Percentiles rank a stretch among this genome's conserved stretches.
Conservation (phyloP, 495 filamentous ascomycete species). For the Barbatosphaeria neglecta region DNA sequence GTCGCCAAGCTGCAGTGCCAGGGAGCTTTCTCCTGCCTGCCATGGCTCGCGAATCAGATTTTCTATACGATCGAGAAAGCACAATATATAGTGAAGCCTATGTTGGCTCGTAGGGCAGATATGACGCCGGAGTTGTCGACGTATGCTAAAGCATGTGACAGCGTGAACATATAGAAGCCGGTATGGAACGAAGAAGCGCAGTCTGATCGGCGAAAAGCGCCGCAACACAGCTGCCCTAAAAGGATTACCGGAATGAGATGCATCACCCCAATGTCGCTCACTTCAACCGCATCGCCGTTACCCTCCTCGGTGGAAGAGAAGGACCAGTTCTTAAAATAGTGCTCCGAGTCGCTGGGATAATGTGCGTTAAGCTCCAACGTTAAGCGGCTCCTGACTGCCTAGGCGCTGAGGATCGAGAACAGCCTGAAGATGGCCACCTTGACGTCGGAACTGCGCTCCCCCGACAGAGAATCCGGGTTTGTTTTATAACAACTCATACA, state of each 20-base stretch:
- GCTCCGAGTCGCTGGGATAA: conserved; percentile 12
- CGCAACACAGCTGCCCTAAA: not conserved
- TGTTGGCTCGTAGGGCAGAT: not conserved
- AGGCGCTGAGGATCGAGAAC: conserved; percentile 10
- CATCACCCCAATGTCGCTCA: too few relatives aligned
- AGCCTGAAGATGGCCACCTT: conserved; percentile 9
- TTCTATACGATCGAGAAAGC: too few relatives aligned
- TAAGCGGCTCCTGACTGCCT: conserved; percentile 4
- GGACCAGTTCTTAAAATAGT: conserved; percentile 12
- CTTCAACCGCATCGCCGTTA: not conserved
- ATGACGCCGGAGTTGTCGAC: not conserved
- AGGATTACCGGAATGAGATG: not conserved
- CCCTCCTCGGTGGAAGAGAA: conserved; percentile 5
- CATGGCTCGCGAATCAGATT: too few relatives aligned
- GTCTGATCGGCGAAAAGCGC: not conserved
- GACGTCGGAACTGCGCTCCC: conserved; percentile 4
- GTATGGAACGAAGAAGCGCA: not conserved
- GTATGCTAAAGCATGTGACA: not conserved
- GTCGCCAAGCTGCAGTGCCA: too few relatives aligned
- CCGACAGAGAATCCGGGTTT: not conserved
- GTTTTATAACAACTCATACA: conserved; percentile 8
- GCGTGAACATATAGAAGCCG: not conserved
- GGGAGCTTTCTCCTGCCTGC: too few relatives aligned
- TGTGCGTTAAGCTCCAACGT: conserved; percentile 14
- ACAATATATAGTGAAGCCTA: too few relatives aligned